Evolutionary conservation across 768 basidiomycete species (phyloP), one percentile per base, ranked within the genome.

Genomic region (Termitomyces sp.): DNA sequence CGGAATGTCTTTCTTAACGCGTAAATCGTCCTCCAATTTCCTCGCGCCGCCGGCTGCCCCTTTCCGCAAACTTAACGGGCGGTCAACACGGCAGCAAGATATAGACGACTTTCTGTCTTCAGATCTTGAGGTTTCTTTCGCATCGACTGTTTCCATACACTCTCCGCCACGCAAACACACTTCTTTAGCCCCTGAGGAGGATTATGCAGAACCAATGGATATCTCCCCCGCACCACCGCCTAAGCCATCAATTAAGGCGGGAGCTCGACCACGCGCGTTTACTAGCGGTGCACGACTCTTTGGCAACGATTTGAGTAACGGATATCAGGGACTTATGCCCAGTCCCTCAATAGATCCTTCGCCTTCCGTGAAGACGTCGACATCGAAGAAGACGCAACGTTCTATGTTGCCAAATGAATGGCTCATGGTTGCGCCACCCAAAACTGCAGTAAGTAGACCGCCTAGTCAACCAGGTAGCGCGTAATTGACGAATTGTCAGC

Each of bases 81-180:
- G 72, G 55, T 69, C 73, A 65, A 68, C 71, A 63, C 73, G 67
- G 60, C 72, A 71, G 63, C 78, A 82, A 64, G 83, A 86, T 58
- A 69, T 83, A 54, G 85, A 90, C 60, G 84, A 86, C 44, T 86
- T 84, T 66, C 76, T 85, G 52, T 83, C 85, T 35, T 87, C 86
- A n/a, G 89, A 90, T 65, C 80, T 91, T 49, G 91, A 93, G 68
- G 73, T 85, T 40, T 92, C 90, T 30, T 93, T 93, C 66, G 88
- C 88, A 7, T 91, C 90, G 32, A 89, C 81, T 59, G 86, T 92
- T 69, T 93, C 91, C 7, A 73, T 93, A 48, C 79, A 88, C 66
- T 90, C 89, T 28, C 88, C 90, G 35, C 77, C 84, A 14, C 78
- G 73, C 50, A 76, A 81, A 30, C 66, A 74, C 52, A 64, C 77